Evolutionary conservation across 768 basidiomycete genomes (phyloP), one percentile per base, ranked within the genome.

Genomic region (Tephrocybe sp.): DNA sequence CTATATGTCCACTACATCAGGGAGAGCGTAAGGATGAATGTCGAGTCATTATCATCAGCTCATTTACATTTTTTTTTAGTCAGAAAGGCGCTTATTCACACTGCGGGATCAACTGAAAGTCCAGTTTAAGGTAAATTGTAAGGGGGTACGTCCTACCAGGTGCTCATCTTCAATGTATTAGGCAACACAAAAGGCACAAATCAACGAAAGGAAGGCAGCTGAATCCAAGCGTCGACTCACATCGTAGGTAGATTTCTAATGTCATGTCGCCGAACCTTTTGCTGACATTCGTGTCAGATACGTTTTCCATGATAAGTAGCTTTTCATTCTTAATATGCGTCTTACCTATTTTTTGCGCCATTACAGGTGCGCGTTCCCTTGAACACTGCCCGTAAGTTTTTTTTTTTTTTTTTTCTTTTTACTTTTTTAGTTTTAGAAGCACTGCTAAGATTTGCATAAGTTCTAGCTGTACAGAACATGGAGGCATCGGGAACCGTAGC

Each of bases 391-490:
- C 71, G 85, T 79, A 52, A 60, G 74, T 67, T 14, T 42, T 35
- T 12, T 19, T 41, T 42, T 31, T 45, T 16, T 4, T n/a, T n/a
- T n/a, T n/a, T n/a, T n/a, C n/a, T n/a, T n/a, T n/a, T n/a, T n/a
- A n/a, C n/a, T n/a, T n/a, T n/a, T 4, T 30, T n/a, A 32, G 3
- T 3, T 10, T 30, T 3, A 5, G n/a, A 5, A 43, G 16, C 9
- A n/a, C 42, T 4, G 9, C 20, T 41, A 23, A 41, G 5, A 1
- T 43, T 31, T 14, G 12, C 14, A 30, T 22, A 41, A 76, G 74
- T 94, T 12, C 73, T 96, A 43, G 92, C 94, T 1, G 87, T 95
- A 14, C 94, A 97, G 70, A 96, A 98, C 62, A 85, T 96, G 79
- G 85, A 89, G 54, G 91, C 89, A 1, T 82, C 83, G 1, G 82